Conservation (phyloP, 148 eudicot genomes). For the Dysphania ambrosioides region DNA sequence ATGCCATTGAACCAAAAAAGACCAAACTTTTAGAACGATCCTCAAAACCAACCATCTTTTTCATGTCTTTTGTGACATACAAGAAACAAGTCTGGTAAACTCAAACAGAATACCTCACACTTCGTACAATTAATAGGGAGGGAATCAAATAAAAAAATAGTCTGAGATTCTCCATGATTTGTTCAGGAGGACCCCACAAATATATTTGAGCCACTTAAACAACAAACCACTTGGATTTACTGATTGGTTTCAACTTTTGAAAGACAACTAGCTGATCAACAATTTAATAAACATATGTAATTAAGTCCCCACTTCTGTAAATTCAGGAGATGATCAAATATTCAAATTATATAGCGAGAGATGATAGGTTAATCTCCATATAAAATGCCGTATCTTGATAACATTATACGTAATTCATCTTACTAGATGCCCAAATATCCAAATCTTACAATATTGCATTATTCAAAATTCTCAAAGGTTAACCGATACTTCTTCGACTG, state of each 20-base stretch:
- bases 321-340: neutral
- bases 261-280: neutral
- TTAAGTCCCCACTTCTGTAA: neutral
- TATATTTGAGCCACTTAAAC: neutral
- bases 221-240: neutral
- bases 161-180: neutral
- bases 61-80: neutral
- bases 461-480: no score
- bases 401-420: neutral
- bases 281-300: neutral
- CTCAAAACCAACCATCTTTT: neutral
- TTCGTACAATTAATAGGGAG: neutral
- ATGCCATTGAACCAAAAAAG: neutral
- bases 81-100: neutral
- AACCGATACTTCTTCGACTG: no score
- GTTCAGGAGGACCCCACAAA: neutral
- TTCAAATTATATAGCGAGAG: no score
- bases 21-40: neutral
- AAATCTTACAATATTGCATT: no score
- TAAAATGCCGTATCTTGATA: neutral
- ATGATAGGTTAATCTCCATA: no score
- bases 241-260: neutral
- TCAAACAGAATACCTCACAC: neutral
- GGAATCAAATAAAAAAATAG: neutral
- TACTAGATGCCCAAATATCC: no score